phyloP scores from a whole-genome alignment of 768 basidiomycete genomes.

The Russula foetens region DNA sequence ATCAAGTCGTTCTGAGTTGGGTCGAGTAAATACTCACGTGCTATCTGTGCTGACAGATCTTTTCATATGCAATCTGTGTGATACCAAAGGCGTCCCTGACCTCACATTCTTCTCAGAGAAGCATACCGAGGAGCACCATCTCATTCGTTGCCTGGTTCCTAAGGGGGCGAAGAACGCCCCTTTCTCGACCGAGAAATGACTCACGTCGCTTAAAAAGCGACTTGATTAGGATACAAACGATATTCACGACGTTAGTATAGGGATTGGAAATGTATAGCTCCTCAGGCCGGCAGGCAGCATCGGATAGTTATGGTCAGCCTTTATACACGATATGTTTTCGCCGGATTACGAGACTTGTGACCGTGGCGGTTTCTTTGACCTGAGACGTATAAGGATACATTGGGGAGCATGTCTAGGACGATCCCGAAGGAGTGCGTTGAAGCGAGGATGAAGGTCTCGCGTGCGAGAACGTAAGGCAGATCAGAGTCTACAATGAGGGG shows the following conservation, averaged over 20 bases:
- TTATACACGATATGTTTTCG: background rate
- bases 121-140: no score
- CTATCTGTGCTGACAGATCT: background rate
- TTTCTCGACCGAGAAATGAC: background rate
- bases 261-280: background rate
- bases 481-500: no score
- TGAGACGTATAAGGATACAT: constrained; percentile 31
- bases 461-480: no score
- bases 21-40: background rate
- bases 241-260: background rate
- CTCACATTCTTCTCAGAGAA: no score
- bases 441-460: no score
- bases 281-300: background rate
- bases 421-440: constrained; percentile 61
- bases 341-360: no score
- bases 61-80: background rate
- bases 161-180: background rate
- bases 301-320: background rate
- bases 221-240: no score
- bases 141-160: constrained; percentile 1
- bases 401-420: constrained; percentile 33
- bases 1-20: no score
- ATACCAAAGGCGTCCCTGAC: no score
- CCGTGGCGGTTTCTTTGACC: no score
- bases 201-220: background rate